Evolutionary conservation across 1,284 basidiomycete genomes (phyloP), one percentile per base, ranked within the genome.

Genomic region (Pascua guehoae): DNA sequence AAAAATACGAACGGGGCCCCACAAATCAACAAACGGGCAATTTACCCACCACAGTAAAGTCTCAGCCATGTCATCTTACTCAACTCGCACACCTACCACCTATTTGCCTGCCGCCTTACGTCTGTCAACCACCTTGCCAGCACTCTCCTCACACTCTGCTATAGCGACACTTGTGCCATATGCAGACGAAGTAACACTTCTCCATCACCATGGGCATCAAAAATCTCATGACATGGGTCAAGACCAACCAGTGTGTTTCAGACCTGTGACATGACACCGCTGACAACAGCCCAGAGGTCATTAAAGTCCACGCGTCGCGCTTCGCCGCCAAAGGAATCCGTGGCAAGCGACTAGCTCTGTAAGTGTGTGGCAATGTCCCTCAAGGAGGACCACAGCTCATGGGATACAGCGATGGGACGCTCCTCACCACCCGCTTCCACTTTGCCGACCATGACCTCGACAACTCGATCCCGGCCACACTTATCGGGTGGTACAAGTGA

Each of bases 401-500:
- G n/a, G 2, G 24, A 3, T 32, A 32, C 52, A 75, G 73, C 14
- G 76, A 78, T 64, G 76, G 64, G 2, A 76, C 74, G 2, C 62
- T 78, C 8, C 44, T 78, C 43, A 76, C 76, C 1, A 75, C 73
- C 54, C 63, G 70, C 41, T 77, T 72, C 57, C 74, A 75, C 57
- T 74, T 77, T 44, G 71, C 71, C 11, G 56, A 55, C 10, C 50
- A 52, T 38, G 51, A 41, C 53, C 47, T 15, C 58, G 66, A 43
- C 59, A 61, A 36, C 57, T 63, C 43, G 18, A 66, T 38, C 1
- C 70, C 71, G 53, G 64, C 65, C 10, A 64, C 68, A 12, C 49
- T 75, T 15, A 58, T 73, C 1, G 71, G 72, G n/a, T 78, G 76
- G 76, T 74, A 73, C 57, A 60, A 63, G 76, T 77, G 51, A 58